Base-by-base conservation (phyloP, 2,329 filamentous ascomycete genomes). In the Sporothrix mexicana region DNA sequence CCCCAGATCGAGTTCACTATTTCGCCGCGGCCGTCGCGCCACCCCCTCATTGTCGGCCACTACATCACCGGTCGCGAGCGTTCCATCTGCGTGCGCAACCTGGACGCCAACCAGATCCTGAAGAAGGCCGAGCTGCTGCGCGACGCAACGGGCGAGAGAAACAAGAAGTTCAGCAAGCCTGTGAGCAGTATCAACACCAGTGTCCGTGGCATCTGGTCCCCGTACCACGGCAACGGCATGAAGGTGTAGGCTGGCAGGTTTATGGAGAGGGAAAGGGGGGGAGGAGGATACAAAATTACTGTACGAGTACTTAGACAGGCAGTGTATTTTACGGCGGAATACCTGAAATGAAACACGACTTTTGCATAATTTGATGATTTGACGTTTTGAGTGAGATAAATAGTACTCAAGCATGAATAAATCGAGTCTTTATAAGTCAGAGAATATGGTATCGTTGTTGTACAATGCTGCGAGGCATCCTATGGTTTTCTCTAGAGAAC, bases 31-130 rank as follows among this genome's bases (percentile, higher is more conserved):
- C 95, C 95, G n/a, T 86, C 90, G 77, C 92, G 92, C 80, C 95
- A 98, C 83, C 96, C 96, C 51, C 89, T 97, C 75, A 90, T 99
- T 78, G 90, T 92, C 78, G 96, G 94, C 73, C 88, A 93, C 82
- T 99, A 97, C 84, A 93, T 98, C 85, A 98, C 98, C 81, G 95
- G 95, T 75, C 88, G 90, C 41, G 87, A 92, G 75, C 96, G 96
- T 82, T 88, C 93, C 10, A 89, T 98, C 70, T 98, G 95, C 81
- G 94, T 98, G 73, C 89, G 92, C 77, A 98, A 97, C 78, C 82
- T 98, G 80, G 90, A 94, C 77, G 89, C 90, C 43, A 88, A 91
- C 74, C 91, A 97, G 81, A 91, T 99, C 51, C 80, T 95, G 72
- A 86, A 93, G 79, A 98, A 98, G 86, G 90, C 88, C 0, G 87